Base-by-base conservation (phyloP, 2,329 filamentous ascomycete genomes). In the Cladosporium sp. region DNA sequence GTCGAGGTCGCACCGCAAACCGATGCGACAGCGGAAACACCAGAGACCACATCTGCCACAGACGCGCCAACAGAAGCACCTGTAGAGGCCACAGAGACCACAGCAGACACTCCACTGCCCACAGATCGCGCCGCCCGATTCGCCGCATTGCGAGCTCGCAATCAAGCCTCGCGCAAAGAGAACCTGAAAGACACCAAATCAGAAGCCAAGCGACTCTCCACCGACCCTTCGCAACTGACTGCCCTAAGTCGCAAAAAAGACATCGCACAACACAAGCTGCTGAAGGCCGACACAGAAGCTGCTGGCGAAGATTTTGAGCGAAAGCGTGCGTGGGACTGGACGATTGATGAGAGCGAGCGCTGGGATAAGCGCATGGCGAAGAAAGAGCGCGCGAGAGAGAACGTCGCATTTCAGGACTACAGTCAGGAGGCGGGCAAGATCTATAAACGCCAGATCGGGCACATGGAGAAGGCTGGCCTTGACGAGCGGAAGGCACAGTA, bases 281-380 rank as follows among this genome's bases (percentile, higher is more conserved):
- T 97, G 43, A 96, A 96, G 78, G 90, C 92, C 3, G 92, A 97
- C 68, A 87, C 92, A 1, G 90, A 92, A 73, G 90, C 90, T 17
- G 80, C 82, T 0, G 92, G 92, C 36, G 91, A 90, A 58, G 94
- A 97, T 74, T 99, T 97, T 70, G 94, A 99, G 80, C 89, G 94
- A 65, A 97, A 97, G 77, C 87, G 94, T 40, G 94, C 94, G 1
- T 99, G 94, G 94, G 94, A 97, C 77, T 99, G 94, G 90, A 99
- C 94, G 0, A 80, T 93, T 6, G 94, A 99, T 64, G 94, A 99
- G 76, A 89, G 86, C 66, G 94, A 97, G 77, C 85, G 84, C 65
- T 99, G 94, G 94, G 94, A 99, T 74, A 88, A 88, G 77, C 87
- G 92, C 34, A 78, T 95, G 73, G 89, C 88, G 69, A 96, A 96